phyloP scores from a whole-genome alignment of 805 yeast genomes.

The Saccharomycopsis sp. region DNA sequence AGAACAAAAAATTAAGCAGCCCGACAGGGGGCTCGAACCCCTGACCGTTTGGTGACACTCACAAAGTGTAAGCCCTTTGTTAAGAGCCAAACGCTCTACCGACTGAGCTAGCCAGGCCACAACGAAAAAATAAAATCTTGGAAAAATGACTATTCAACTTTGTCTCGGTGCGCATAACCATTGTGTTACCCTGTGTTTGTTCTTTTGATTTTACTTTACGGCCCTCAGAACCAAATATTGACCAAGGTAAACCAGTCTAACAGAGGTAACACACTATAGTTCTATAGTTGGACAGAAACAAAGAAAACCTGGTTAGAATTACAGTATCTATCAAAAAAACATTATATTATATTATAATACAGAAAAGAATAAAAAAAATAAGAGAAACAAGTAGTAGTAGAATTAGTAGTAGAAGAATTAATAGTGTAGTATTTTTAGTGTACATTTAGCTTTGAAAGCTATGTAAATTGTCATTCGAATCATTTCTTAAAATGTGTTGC shows the following conservation, averaged over 20 bases:
- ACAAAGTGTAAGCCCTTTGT: conserved; percentile 2
- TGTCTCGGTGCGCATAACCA: neutral
- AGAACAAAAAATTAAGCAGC: no score
- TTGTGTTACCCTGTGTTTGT: no score
- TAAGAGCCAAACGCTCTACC: conserved; percentile 4
- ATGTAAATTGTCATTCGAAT: no score
- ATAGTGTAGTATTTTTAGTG: no score
- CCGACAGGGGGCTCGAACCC: conserved; percentile 5
- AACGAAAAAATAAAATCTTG: neutral
- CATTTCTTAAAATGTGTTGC: no score
- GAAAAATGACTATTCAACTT: neutral
- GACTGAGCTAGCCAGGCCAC: conserved; percentile 5
- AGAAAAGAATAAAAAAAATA: neutral
- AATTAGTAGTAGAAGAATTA: neutral
- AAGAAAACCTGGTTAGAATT: no score
- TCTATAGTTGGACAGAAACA: no score
- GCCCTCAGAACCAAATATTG: no score
- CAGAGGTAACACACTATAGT: no score
- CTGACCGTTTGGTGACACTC: conserved; percentile 3
- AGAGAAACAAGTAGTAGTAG: neutral
- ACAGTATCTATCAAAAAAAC: neutral
- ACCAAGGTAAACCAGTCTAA: no score
- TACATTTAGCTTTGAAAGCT: neutral
- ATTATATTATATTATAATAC: neutral
- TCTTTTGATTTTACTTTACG: no score